A percentile compares a stretch with the other conserved stretches of the same genome.
These are phyloP conservation scores for Austroboletus novae-zelandiae DNA, from an alignment of 1,284 basidiomycete genomes.

Conservation along the genomic window DNA sequence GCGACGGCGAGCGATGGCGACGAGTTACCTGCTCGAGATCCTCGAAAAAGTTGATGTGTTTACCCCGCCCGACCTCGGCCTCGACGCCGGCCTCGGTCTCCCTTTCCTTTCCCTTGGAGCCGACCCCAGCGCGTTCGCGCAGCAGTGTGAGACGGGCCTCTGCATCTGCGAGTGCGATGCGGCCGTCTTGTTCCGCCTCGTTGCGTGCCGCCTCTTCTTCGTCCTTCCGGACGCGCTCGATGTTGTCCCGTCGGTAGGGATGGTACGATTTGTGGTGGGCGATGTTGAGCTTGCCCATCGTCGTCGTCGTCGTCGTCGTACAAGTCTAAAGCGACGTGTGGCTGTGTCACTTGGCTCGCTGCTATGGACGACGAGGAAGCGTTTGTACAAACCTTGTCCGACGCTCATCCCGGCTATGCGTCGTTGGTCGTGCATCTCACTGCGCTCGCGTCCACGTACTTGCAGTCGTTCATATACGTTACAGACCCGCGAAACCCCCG, in stretches of 20 bases:
- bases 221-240: conserved; percentile 74
- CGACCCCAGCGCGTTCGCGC: conserved; percentile 54
- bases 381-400: conserved; percentile 9
- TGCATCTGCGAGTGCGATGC: conserved; percentile 72
- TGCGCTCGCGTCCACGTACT: conserved; percentile 46
- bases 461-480: conserved; percentile 71
- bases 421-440: conserved; percentile 39
- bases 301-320: conserved; percentile 40
- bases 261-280: conserved; percentile 91
- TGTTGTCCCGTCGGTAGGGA: conserved; percentile 81
- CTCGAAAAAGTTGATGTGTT: conserved; percentile 77
- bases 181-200: conserved; percentile 66
- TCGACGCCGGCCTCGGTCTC: conserved; percentile 16
- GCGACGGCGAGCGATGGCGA: too few relatives aligned
- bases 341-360: too few relatives aligned
- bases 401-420: conserved; percentile 33
- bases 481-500: conserved; percentile 56
- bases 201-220: conserved; percentile 74
- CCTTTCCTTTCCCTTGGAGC: conserved; percentile 30
- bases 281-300: conserved; percentile 81
- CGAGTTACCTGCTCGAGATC: conserved; percentile 60
- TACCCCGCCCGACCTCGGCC: conserved; percentile 6
- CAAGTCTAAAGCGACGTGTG: too few relatives aligned
- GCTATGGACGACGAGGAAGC: conserved; percentile 20
- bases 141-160: conserved; percentile 74